Base-by-base conservation (phyloP, 2,329 filamentous ascomycete genomes). In the Xylogone sp. region DNA sequence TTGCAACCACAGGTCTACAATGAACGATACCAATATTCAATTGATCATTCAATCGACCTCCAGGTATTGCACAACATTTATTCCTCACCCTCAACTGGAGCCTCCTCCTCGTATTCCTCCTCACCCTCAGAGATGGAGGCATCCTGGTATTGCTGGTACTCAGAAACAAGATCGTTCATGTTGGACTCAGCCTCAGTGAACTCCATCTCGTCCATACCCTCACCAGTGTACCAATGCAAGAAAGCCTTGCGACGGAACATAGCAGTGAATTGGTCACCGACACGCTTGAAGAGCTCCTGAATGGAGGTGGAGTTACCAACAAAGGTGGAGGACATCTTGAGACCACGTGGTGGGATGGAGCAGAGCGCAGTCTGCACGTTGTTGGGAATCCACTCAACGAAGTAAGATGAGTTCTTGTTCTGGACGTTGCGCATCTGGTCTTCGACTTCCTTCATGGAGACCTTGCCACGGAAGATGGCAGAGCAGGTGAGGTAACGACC, bases 121-220 rank as follows among this genome's bases (percentile, higher is more conserved):
- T 97, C 93, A 66, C 90, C 93, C 77, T 99, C 94, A 56, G 94
- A 95, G 75, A 97, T 84, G 68, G 90, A 89, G 72, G 94, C 94
- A 75, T 99, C 94, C 85, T 99, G 94, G 86, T 99, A 99, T 78
- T 99, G 94, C 85, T 97, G 94, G 83, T 99, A 99, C 77, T 99
- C 94, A 57, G 91, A 96, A 68, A 99, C 93, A 71, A 99, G 81
- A 76, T 99, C 94, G 82, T 99, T 97, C 94, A 99, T 97, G 84
- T 99, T 99, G 78, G 90, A 96, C 87, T 99, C 94, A 66, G 94
- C 94, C 84, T 99, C 94, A 71, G 94, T 99, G 83, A 99, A 99
- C 82, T 99, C 94, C 94, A 99, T 97, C 87, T 99, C 94, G 78
- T 99, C 94, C 94, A 99, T 99, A 80, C 94, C 94, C 84, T 99